Base-by-base conservation (phyloP, 768 basidiomycete genomes). In the Phanerochaete carnosa region DNA sequence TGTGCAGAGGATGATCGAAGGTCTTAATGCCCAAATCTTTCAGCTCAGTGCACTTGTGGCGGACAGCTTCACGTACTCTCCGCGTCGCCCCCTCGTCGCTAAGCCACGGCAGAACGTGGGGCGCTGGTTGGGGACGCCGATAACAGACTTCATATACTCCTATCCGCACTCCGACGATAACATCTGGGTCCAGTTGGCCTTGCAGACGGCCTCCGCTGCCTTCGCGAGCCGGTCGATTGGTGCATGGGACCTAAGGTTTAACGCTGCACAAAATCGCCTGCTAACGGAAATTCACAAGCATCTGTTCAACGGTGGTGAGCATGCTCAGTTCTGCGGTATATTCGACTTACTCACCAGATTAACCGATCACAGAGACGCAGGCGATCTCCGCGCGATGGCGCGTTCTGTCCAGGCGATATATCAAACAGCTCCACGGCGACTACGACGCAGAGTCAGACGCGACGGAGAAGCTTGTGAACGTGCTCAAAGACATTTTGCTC, bases 31-130 rank as follows among this genome's bases (percentile, higher is more conserved):
- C 7, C 77, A 78, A 60, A 79, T 83, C 30, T 75, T 75, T 32
- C 81, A 84, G 64, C 76, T 76, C 16, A 79, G 82, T 1, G 78
- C 79, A 0, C 74, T 72, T 58, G 75, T 84, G 58, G 76, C 82
- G 1, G 81, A 82, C 50, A 53, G 74, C 1, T 77, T 79, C 68
- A 70, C 66, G 9, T 57, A 39, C 55, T 35, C 33, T 13, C 39
- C 39, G 39, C 39, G 39, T 8, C 52, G 23, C 12, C 19, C 32
- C 29, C 47, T 12, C 11, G n/a, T 43, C 8, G 8, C 39, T 9
- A 19, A 9, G 39, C 11, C 16, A 4, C 19, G 4, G 11, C 5
- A 43, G 19, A 43, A 19, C 49, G 49, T 26, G 29, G 49, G 13
- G 49, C 3, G 12, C 1, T 13, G 8, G 26, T 7, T 50, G 6